Conservation (phyloP, 2,329 filamentous ascomycete species). For the Trichoderma aggressivum region DNA sequence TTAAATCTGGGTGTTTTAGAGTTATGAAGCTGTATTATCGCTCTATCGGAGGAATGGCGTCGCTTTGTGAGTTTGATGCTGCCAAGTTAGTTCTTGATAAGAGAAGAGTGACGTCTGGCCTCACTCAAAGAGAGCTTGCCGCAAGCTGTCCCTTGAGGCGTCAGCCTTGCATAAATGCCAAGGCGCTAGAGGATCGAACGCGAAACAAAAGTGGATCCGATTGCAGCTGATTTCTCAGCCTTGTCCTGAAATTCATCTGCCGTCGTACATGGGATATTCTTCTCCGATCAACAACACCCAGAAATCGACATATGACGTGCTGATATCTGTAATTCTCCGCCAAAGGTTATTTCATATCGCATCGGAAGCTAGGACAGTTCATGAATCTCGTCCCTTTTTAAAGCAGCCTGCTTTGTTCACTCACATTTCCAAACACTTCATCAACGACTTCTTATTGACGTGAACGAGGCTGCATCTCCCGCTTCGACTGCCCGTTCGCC, state of each 20-base stretch:
- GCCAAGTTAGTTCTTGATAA: neutral
- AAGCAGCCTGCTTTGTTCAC: neutral
- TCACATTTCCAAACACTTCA: neutral
- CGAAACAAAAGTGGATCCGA: neutral
- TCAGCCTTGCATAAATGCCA: constrained; percentile 20
- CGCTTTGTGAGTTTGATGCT: neutral
- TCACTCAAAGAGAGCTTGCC: constrained; percentile 9
- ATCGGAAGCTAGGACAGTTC: neutral
- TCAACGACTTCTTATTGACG: neutral
- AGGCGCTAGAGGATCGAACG: constrained; percentile 10
- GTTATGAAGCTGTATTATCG: neutral
- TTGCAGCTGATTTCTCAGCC: constrained; percentile 1
- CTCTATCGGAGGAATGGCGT: neutral
- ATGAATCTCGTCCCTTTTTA: neutral
- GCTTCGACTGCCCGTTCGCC: neutral
- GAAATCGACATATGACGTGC: neutral
- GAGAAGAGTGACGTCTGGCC: constrained; percentile 14
- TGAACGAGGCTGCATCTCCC: neutral
- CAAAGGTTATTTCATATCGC: neutral
- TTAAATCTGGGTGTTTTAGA: neutral
- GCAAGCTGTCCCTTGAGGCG: constrained; percentile 24
- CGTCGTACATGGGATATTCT: neutral
- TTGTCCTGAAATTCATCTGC: constrained; percentile 13
- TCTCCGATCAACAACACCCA: neutral
- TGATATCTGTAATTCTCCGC: neutral